These are phyloP conservation scores for Claviceps sp. DNA, from an alignment of 2,329 filamentous ascomycete genomes.

Conservation along the genomic window DNA sequence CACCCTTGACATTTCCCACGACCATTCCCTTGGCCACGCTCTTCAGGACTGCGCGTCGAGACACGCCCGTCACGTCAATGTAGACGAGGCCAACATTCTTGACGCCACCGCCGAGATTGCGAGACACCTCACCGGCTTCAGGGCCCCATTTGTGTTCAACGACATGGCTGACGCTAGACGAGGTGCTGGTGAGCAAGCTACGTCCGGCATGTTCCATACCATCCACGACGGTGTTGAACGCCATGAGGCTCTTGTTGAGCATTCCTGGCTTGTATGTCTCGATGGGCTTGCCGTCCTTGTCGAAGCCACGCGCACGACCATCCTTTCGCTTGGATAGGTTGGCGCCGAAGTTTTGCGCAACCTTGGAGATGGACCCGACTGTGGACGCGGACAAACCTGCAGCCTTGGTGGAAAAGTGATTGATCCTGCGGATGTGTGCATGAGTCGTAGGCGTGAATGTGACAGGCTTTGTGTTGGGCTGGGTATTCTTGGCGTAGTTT, in stretches of 20 bases:
- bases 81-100: conserved; percentile 97
- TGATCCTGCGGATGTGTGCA: conserved; percentile 73
- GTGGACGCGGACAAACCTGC: conserved; percentile 74
- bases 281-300: conserved; percentile 54
- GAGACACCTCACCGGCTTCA: conserved; percentile 69
- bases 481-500: conserved; percentile 65
- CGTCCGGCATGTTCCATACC: conserved; percentile 81
- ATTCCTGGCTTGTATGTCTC: conserved; percentile 73
- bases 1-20: conserved; percentile 62
- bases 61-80: conserved; percentile 90
- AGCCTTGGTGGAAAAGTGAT: conserved; percentile 68
- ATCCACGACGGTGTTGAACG: conserved; percentile 87
- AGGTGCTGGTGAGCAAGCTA: conserved; percentile 59
- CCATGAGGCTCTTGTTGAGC: conserved; percentile 91
- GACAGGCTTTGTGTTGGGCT: conserved; percentile 66
- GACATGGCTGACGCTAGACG: conserved; percentile 68
- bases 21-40: conserved; percentile 96
- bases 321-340: conserved; percentile 42
- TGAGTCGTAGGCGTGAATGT: conserved; percentile 81
- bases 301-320: conserved; percentile 44
- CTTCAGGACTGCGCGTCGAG: conserved; percentile 78
- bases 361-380: conserved; percentile 66
- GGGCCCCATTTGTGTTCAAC: conserved; percentile 80
- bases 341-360: conserved; percentile 84
- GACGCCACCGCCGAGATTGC: conserved; percentile 66